These are phyloP conservation scores for Rhizopus arrhizus DNA, from an alignment of 371 early-diverging fungal genomes.

Conservation along the genomic window DNA sequence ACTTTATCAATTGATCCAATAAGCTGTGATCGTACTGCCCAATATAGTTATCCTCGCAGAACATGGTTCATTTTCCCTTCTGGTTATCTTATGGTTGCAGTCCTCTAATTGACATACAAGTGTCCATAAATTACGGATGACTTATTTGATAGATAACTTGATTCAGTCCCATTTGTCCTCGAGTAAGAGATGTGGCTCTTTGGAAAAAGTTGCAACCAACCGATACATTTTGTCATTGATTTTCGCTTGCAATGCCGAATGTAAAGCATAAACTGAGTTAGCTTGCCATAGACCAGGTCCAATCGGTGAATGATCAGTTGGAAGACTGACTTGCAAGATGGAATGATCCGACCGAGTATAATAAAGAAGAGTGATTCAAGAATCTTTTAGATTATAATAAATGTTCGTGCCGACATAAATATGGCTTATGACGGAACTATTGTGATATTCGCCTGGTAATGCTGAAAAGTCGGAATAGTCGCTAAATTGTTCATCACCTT, in stretches of 20 bases:
- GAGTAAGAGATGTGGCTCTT: neutral
- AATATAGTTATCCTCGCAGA: neutral
- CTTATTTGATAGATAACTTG: conserved; percentile 1
- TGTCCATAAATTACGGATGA: neutral
- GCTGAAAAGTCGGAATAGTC: neutral
- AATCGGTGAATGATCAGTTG: neutral
- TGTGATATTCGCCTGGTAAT: neutral
- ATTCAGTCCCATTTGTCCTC: conserved; percentile 9
- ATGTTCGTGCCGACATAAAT: neutral
- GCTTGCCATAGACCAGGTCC: conserved; percentile 19
- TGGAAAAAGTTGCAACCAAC: neutral
- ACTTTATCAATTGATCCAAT: neutral
- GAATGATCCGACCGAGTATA: conserved; percentile 6
- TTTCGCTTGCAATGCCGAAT: neutral
- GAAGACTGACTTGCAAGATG: neutral
- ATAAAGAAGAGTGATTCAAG: neutral
- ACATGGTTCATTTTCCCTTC: conserved; percentile 1
- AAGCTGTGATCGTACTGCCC: neutral
- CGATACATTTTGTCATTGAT: neutral
- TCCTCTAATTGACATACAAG: conserved; percentile 1
- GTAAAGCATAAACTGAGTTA: conserved; percentile 1
- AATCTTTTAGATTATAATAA: neutral
- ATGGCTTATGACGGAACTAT: conserved; percentile 1
- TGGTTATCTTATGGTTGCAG: neutral
- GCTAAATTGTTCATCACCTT: neutral